Evolutionary conservation across 2,329 filamentous ascomycete species (phyloP).

Genomic region (Pyricularia sp.): DNA sequence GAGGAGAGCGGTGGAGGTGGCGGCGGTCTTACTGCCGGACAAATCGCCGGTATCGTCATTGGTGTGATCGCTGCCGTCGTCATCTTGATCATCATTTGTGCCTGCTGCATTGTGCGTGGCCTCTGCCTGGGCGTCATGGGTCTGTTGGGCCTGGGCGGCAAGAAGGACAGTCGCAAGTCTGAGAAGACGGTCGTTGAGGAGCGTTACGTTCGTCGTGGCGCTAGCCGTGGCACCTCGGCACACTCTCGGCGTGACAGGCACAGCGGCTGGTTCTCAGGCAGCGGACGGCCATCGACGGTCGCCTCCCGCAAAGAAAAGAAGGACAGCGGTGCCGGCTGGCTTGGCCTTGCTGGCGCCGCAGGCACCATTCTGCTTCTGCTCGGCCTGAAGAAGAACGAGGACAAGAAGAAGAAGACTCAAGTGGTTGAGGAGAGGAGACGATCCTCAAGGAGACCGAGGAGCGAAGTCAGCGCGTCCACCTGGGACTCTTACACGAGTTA

Average conservation of each 20-base stretch:
- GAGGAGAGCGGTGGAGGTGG: constrained; percentile 29
- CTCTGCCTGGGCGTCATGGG: constrained; percentile 50
- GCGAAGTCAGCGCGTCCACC: constrained; percentile 40
- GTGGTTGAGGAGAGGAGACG: constrained; percentile 9
- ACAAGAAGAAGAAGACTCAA: constrained; percentile 34
- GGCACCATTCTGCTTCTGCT: constrained; percentile 44
- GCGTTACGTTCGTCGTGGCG: constrained; percentile 28
- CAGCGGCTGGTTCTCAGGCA: constrained; percentile 46
- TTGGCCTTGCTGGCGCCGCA: constrained; percentile 41
- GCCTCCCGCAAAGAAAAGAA: constrained; percentile 38
- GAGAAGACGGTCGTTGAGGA: constrained; percentile 44
- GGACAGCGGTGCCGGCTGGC: constrained; percentile 38
- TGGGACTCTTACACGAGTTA: constrained; percentile 43
- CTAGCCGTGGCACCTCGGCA: constrained; percentile 26
- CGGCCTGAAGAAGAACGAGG: constrained; percentile 37
- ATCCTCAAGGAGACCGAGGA: constrained; percentile 24
- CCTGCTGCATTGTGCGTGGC: constrained; percentile 60
- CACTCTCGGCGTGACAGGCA: constrained; percentile 42
- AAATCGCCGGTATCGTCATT: constrained; percentile 74
- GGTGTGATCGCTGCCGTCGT: constrained; percentile 59
- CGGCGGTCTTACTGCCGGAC: constrained; percentile 53
- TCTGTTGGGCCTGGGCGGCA: constrained; percentile 50
- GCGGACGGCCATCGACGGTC: constrained; percentile 31
- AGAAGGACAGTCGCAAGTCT: constrained; percentile 38
- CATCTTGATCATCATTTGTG: constrained; percentile 61